A percentile compares a stretch with the other conserved stretches of the same genome.
Conservation (phyloP, 768 basidiomycete species). For the Auriscalpium microsporum region DNA sequence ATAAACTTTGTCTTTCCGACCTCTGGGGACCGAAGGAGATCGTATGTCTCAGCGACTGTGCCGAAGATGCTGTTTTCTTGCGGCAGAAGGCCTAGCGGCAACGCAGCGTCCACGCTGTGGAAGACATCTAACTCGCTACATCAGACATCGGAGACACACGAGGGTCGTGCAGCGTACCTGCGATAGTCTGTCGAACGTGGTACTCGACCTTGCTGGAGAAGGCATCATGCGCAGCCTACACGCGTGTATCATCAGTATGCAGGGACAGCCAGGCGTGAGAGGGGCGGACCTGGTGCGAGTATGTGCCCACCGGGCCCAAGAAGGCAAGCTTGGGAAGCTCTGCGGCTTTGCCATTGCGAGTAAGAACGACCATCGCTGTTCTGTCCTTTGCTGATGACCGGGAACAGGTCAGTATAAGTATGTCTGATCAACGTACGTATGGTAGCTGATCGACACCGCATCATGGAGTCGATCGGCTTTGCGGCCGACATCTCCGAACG, state of each 20-base stretch:
- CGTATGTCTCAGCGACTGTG: slow-evolving; percentile 66
- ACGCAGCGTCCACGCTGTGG: slow-evolving; percentile 34
- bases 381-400: no score
- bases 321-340: slow-evolving; percentile 34
- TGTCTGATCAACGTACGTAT: no score
- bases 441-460: no score
- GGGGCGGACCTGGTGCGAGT: slow-evolving; percentile 50
- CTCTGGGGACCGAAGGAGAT: slow-evolving; percentile 39
- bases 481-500: neutral
- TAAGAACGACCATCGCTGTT: neutral
- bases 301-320: slow-evolving; percentile 64
- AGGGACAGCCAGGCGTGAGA: slow-evolving; percentile 17
- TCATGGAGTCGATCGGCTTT: neutral
- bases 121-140: slow-evolving; percentile 47
- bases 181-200: slow-evolving; percentile 2
- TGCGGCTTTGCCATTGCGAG: neutral
- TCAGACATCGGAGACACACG: neutral
- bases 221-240: slow-evolving; percentile 37
- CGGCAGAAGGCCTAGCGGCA: slow-evolving; percentile 58
- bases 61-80: slow-evolving; percentile 78
- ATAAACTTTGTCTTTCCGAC: slow-evolving; percentile 40
- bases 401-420: no score
- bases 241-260: neutral
- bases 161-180: slow-evolving; percentile 14
- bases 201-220: slow-evolving; percentile 42